These are phyloP conservation scores for Phytophthora niederhauseri DNA, from an alignment of 352 stramenopile genomes.

Conservation along the genomic window DNA sequence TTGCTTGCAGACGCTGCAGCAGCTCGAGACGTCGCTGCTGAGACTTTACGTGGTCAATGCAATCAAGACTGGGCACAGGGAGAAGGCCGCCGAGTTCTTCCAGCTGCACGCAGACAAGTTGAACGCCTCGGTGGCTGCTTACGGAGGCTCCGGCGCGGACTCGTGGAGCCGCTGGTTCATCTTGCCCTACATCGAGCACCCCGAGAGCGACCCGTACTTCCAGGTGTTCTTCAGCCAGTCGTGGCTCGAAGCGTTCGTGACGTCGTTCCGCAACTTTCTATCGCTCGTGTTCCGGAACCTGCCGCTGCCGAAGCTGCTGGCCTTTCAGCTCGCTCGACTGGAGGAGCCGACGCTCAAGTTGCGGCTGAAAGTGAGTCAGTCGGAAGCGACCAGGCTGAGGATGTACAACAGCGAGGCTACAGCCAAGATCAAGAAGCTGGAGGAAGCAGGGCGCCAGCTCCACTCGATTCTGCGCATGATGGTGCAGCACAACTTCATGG, in stretches of 20 bases:
- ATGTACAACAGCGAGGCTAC: conserved; percentile 55
- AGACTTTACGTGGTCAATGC: conserved; percentile 82
- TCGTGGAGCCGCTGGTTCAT: conserved; percentile 87
- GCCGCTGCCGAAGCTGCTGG: conserved; percentile 75
- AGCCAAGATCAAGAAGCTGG: conserved; percentile 64
- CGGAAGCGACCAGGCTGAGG: conserved; percentile 70
- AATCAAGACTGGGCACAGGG: conserved; percentile 66
- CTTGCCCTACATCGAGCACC: conserved; percentile 76
- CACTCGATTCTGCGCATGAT: conserved; percentile 65
- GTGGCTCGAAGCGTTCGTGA: conserved; percentile 75
- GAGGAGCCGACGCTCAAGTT: conserved; percentile 77
- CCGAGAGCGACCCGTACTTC: conserved; percentile 77
- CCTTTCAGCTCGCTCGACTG: conserved; percentile 70
- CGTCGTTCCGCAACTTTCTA: conserved; percentile 82
- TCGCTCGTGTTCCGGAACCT: conserved; percentile 78
- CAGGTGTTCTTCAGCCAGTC: conserved; percentile 74
- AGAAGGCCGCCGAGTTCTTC: conserved; percentile 83
- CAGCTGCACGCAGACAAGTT: conserved; percentile 69
- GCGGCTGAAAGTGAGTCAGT: conserved; percentile 69
- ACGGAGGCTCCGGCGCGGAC: conserved; percentile 32
- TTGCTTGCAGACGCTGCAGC: conserved; percentile 57
- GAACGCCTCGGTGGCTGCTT: conserved; percentile 45
- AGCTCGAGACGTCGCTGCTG: conserved; percentile 69
- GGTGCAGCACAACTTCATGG: conserved; percentile 71
- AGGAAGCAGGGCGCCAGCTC: conserved; percentile 63